Base-by-base conservation (phyloP, 176 grass and related monocot species). In the Olyra latifolia region DNA sequence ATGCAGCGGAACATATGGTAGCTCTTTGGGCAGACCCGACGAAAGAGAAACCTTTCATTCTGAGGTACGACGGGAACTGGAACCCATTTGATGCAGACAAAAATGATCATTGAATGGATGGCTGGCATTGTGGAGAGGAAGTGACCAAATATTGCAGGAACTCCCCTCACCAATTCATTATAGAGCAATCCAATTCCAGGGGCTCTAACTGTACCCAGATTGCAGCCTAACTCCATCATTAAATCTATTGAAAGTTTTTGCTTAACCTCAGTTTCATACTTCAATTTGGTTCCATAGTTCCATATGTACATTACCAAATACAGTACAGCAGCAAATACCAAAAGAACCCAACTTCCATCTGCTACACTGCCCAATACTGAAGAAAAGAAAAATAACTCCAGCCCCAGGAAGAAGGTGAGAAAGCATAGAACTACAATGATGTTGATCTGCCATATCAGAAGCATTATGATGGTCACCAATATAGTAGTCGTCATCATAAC, bases 1-100 rank as follows among this genome's bases (percentile, higher is more conserved):
- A 99, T 99, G 79, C 96, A 99, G 67, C 92, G 93, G 64, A 99
- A 99, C 86, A 99, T 91, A 88, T 95, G 90, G 58, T 95, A 99
- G 68, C 80, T 91, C 86, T 95, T 95, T 43, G 96, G 88, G 78
- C 93, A 92, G 62, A 99, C 96, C 55, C 90, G 86, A 53, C 93
- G 88, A 81, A 99, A 99, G 71, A 99, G 89, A 77, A 99, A 99
- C 78, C 96, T 90, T 82, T 99, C 96, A 81, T 76, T 89, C 86
- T 99, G 96, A 67, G 96, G 96, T 56, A 95, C 96, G 20, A 93
- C 90, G 58, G 96, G 93, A 80, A 99, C 90, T 67, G 96, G 90
- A 62, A 99, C 90, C 81, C 91, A 99, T 74, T 99, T 99, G 83
- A 99, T 95, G 72, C 96, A 99, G 40, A 99, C 96, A 89, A 99